Percentiles rank a stretch among this genome's conserved stretches.
These are phyloP conservation scores for Coemansia sp. DNA, from an alignment of 192 early-diverging fungal species.

Conservation along the genomic window DNA sequence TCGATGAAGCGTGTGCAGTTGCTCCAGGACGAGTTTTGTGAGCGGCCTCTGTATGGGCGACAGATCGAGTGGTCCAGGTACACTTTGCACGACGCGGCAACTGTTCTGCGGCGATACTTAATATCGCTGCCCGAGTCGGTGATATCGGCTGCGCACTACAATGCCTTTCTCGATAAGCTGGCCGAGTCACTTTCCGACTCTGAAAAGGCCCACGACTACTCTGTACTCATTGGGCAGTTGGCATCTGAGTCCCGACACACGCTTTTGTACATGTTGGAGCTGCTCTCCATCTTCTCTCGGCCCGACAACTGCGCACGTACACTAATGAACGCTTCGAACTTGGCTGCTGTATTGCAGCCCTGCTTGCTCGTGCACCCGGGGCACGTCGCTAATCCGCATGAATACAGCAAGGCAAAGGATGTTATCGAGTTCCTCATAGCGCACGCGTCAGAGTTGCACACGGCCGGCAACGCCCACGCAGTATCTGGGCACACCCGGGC, in stretches of 20 bases:
- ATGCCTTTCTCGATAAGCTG: conserved; percentile 63
- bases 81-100: conserved; percentile 78
- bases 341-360: conserved; percentile 74
- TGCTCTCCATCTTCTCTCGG: conserved; percentile 53
- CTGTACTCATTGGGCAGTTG: conserved; percentile 58
- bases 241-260: conserved; percentile 63
- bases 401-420: conserved; percentile 72
- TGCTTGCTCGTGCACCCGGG: conserved; percentile 72
- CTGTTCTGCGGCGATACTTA: conserved; percentile 68
- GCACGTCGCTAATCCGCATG: conserved; percentile 66
- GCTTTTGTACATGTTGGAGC: conserved; percentile 68
- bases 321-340: conserved; percentile 69
- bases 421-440: conserved; percentile 75
- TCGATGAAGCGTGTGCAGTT: conserved; percentile 69
- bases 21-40: conserved; percentile 68
- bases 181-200: conserved; percentile 46
- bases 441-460: conserved; percentile 34
- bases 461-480: not conserved
- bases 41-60: conserved; percentile 61
- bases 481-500: not conserved
- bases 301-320: conserved; percentile 54
- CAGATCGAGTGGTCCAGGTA: conserved; percentile 63
- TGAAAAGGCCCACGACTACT: conserved; percentile 51
- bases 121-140: conserved; percentile 72
- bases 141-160: conserved; percentile 64